Evolutionary conservation across 495 filamentous ascomycete species (phyloP).

Genomic region (Xylaria nigripes): DNA sequence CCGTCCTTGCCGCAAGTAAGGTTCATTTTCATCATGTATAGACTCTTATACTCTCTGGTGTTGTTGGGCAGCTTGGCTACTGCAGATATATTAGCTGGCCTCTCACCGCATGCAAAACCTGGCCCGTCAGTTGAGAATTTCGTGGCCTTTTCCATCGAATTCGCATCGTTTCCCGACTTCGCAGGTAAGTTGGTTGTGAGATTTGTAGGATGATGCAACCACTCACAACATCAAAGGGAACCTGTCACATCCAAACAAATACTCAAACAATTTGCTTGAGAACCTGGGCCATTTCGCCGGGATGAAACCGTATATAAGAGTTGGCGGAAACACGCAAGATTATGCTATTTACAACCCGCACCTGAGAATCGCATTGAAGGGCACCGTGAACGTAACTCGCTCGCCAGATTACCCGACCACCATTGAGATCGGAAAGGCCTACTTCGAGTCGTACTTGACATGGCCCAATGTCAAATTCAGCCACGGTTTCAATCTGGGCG

Average conservation of each 20-base stretch:
- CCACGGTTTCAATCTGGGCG: slow-evolving; percentile 57
- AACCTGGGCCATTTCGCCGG: slow-evolving; percentile 43
- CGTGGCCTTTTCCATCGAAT: slow-evolving; percentile 54
- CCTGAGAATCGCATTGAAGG: slow-evolving; percentile 45
- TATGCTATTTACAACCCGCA: slow-evolving; percentile 52
- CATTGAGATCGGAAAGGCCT: slow-evolving; percentile 53
- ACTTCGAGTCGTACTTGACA: slow-evolving; percentile 57
- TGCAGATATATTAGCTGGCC: slow-evolving; percentile 10
- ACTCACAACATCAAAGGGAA: slow-evolving; percentile 31
- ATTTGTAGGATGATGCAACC: neutral
- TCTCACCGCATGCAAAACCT: neutral
- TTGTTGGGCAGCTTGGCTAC: slow-evolving; percentile 12
- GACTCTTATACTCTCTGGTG: slow-evolving; percentile 11
- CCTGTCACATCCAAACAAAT: slow-evolving; percentile 43
- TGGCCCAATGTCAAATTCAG: slow-evolving; percentile 50
- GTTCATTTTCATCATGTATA: slow-evolving; percentile 11
- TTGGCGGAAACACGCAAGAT: slow-evolving; percentile 58
- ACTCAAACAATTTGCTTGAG: slow-evolving; percentile 48
- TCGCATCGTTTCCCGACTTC: slow-evolving; percentile 54
- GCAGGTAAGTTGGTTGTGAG: slow-evolving; percentile 33
- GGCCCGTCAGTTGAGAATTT: slow-evolving; percentile 40
- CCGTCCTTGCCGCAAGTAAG: neutral
- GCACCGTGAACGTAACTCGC: slow-evolving; percentile 40
- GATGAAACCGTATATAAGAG: slow-evolving; percentile 49
- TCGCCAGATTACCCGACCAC: slow-evolving; percentile 55